Base-by-base conservation (phyloP, 2,329 filamentous ascomycete genomes). In the Fusarium poae region DNA sequence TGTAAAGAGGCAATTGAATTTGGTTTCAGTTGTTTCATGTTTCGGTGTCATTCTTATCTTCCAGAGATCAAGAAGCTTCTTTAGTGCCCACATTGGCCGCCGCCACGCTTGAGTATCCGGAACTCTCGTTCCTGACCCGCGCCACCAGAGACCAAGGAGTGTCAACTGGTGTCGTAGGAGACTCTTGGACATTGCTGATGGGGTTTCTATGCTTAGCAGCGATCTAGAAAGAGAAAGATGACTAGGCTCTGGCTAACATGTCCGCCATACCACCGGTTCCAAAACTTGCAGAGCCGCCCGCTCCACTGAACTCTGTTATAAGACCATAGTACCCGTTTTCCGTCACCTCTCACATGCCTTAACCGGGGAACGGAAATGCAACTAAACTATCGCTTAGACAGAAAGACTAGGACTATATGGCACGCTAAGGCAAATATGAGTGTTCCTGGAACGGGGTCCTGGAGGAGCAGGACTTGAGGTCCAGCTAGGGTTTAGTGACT, bases 1-100 rank as follows among this genome's bases (percentile, higher is more conserved):
- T 21, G 25, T 10, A 37, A 39, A 46, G 42, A 50, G 60, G 58
- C 50, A 29, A 63, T n/a, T 63, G 25, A 23, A 34, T 63, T 63
- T 21, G 21, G 30, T 27, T 20, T 40, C 32, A 45, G 43, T 13
- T 21, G 43, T 63, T 63, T 63, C 50, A 57, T 20, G 8, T 57
- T 15, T 29, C 32, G 9, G 20, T 21, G 20, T 25, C 11, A 42
- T 43, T 34, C n/a, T 25, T 30, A 20, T 32, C 20, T 42, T 21
- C 16, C 13, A 30, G 32, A 34, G 25, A 21, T 9, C 9, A 34
- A 15, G 30, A 37, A 25, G 34, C 40, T 37, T 55, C 15, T 12
- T 30, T 48, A 16, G 25, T 27, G 27, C 32, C n/a, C 30, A 39
- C 20, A 40, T 37, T 30, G 9, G n/a, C 10, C 39, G 16, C 13